Conservation (phyloP, 306 rosid species). For the Lotus japonicus region DNA sequence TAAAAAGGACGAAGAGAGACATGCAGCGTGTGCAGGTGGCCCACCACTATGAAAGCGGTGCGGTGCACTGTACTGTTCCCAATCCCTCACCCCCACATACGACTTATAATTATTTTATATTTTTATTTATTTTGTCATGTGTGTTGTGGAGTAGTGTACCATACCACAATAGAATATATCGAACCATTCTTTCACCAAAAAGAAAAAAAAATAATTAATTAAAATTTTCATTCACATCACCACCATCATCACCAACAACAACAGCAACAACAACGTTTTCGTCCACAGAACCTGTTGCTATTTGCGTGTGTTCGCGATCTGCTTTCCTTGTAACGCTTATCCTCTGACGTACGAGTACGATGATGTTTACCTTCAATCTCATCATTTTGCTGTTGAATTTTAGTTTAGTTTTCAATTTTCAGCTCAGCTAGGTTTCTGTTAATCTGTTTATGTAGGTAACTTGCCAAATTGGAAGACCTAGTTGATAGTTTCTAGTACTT, state of each 20-base stretch:
- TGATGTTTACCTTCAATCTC: background rate
- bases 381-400: constrained; percentile 9
- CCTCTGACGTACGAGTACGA: constrained; percentile 16
- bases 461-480: constrained; percentile 15
- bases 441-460: constrained; percentile 16
- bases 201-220: background rate
- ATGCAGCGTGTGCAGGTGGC: constrained; percentile 31
- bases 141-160: background rate
- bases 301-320: constrained; percentile 26
- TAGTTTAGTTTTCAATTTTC: background rate
- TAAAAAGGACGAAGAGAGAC: constrained; percentile 19
- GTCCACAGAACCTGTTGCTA: constrained; percentile 21
- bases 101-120: background rate
- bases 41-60: constrained; percentile 33
- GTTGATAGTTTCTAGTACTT: constrained; percentile 16
- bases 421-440: constrained; percentile 2
- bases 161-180: constrained; percentile 4
- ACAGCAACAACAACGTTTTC: constrained; percentile 6
- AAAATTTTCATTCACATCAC: constrained; percentile 1
- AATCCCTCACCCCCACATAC: constrained; percentile 21
- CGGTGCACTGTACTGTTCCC: constrained; percentile 34
- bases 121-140: background rate
- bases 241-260: constrained; percentile 6
- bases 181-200: background rate
- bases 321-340: background rate